A percentile compares a stretch with the other conserved stretches of the same genome.
Evolutionary conservation across 139 green algal species (phyloP).

Genomic region (Ettlia oleoabundans): DNA sequence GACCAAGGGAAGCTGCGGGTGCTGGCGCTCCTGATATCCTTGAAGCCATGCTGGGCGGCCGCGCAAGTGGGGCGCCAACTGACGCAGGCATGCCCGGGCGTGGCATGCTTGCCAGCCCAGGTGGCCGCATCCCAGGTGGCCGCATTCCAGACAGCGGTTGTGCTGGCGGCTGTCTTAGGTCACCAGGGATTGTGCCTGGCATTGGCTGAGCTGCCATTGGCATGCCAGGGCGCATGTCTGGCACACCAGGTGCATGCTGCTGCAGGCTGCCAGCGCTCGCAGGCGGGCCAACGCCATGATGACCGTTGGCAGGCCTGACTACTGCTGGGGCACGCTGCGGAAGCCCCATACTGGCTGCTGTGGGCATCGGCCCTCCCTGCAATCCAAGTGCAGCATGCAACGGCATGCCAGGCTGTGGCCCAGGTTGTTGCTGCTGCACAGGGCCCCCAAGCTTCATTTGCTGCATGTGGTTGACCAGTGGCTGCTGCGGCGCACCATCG

Average conservation of each 20-base stretch:
- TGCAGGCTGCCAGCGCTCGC: no score
- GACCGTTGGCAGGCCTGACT: not conserved
- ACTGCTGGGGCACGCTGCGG: not conserved
- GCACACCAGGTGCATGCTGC: not conserved
- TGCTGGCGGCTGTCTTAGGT: not conserved
- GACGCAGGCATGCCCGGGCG: not conserved
- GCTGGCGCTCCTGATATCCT: not conserved
- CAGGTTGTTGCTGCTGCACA: not conserved
- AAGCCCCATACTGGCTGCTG: not conserved
- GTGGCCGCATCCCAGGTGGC: slow-evolving; percentile 15
- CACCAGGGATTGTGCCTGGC: not conserved
- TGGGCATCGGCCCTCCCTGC: not conserved
- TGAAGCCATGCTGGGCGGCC: no score
- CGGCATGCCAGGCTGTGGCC: not conserved
- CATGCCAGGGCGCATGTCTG: not conserved
- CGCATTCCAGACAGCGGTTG: not conserved
- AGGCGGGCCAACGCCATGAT: no score
- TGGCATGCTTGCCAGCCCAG: not conserved
- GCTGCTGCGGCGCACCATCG: not conserved
- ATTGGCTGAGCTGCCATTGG: slow-evolving; percentile 15
- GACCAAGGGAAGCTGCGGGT: slow-evolving; percentile 8
- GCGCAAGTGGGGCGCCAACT: no score
- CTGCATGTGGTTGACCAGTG: slow-evolving; percentile 24
- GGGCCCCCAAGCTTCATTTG: slow-evolving; percentile 42
- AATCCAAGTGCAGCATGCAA: not conserved